Conservation (phyloP, 176 grass and related monocot species). For the Hyparrhenia diplandra region DNA sequence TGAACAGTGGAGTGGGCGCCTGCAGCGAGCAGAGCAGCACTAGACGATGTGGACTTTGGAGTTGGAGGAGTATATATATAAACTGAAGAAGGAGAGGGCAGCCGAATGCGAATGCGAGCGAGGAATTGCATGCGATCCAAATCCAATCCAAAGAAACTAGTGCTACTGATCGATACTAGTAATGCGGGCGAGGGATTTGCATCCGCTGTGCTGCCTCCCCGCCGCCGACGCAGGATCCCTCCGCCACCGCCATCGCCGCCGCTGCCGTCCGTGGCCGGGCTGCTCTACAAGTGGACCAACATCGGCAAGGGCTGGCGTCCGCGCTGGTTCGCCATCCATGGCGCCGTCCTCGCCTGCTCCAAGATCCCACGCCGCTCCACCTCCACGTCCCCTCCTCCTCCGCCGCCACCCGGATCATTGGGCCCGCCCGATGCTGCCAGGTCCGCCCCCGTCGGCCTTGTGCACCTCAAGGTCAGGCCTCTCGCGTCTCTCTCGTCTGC, state of each 20-base stretch:
- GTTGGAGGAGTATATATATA: no score
- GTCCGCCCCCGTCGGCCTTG: constrained; percentile 47
- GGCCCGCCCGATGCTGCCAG: neutral
- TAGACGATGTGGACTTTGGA: no score
- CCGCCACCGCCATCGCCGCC: neutral
- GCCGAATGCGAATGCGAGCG: neutral
- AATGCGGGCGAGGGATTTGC: constrained; percentile 72
- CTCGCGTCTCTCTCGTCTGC: no score
- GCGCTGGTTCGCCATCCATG: constrained; percentile 77
- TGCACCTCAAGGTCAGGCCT: constrained; percentile 63
- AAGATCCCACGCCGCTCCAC: constrained; percentile 53
- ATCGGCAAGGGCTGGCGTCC: constrained; percentile 81
- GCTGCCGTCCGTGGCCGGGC: constrained; percentile 46
- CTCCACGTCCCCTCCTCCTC: neutral
- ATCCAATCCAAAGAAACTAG: neutral
- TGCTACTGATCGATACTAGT: neutral
- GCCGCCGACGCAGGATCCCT: neutral
- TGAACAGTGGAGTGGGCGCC: no score
- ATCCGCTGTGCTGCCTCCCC: constrained; percentile 80
- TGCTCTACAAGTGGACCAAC: constrained; percentile 96
- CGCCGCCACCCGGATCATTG: neutral
- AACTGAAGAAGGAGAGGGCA: no score
- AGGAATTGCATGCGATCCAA: neutral
- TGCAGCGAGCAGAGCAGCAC: no score
- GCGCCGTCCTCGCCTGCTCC: constrained; percentile 78